Evolutionary conservation across 192 early-diverging fungal species (phyloP), one percentile per base, ranked within the genome.

Genomic region (Allomyces macrogynus): DNA sequence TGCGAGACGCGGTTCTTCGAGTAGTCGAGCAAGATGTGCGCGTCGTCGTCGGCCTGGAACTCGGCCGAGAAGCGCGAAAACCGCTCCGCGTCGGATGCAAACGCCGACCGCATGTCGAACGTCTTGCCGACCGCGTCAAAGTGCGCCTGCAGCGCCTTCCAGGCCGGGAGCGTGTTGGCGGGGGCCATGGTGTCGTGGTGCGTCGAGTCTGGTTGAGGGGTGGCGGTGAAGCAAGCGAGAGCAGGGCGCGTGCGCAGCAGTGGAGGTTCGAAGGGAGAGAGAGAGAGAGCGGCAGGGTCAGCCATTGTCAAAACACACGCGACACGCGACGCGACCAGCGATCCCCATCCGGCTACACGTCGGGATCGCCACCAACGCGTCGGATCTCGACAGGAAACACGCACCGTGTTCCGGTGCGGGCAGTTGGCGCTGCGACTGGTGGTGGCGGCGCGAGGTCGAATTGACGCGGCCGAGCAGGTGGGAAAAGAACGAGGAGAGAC

Each of bases 1-100:
- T 90, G 76, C 27, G 79, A 87, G 63, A 97, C 76, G 67, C 87
- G 79, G 80, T 99, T 95, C 83, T 99, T 99, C 69, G 94, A 97
- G 71, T 86, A 95, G 75, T 99, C 95, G 64, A 97, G 75, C 61
- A 97, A 77, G 61, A 99, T 84, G 62, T 79, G 71, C 3, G 86
- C 75, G 64, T 79, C 69, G 64, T 70, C 75, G 64, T 72, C 72
- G 62, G 77, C 75, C 60, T 79, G 60, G 72, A 96, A 92, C 60
- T 77, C 74, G 62, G 82, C 80, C 63, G 84, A 86, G 72, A 89
- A 90, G 71, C 82, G 74, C 63, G 79, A 70, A 74, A 96, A 97
- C 32, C 95, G 91, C 57, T 70, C 43, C 27, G 81, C 70, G 71
- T 96, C 87, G 62, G 79, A 64, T 20, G 74, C 78, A 69, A 99